Percentiles rank a stretch among this genome's conserved stretches.
Conservation (phyloP, 257 asterid genomes). For the Oldenlandia corymbosa region DNA sequence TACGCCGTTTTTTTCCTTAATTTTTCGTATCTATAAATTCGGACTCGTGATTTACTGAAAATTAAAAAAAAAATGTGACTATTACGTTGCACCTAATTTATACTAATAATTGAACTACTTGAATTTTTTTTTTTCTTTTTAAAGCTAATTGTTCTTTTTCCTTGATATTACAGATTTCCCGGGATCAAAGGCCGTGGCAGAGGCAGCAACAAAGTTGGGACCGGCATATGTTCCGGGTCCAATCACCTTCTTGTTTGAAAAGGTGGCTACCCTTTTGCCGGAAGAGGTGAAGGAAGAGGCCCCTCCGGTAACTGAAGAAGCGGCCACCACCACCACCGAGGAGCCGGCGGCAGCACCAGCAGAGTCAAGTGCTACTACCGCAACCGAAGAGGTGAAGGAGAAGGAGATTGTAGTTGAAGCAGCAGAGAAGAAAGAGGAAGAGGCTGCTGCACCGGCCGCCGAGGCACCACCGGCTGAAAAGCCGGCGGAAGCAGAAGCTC, state of each 20-base stretch:
- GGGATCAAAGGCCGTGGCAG: slow-evolving; percentile 56
- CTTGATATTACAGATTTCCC: slow-evolving; percentile 50
- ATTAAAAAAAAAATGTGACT: too few species aligned
- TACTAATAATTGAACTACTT: not conserved
- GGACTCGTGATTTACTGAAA: too few species aligned
- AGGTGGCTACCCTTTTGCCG: slow-evolving; percentile 48
- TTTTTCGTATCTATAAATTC: not conserved
- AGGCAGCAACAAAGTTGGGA: slow-evolving; percentile 58
- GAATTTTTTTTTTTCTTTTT: not conserved
- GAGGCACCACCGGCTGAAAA: too few species aligned
- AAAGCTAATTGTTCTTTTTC: not conserved
- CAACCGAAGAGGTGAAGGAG: slow-evolving; percentile 31
- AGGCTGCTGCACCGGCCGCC: too few species aligned
- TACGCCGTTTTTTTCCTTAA: too few species aligned
- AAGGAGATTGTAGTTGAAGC: slow-evolving; percentile 48
- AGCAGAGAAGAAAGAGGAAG: slow-evolving; percentile 18
- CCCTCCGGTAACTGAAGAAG: too few species aligned
- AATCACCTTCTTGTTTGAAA: slow-evolving; percentile 58
- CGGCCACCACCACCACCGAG: too few species aligned
- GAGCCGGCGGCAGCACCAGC: slow-evolving; percentile 13
- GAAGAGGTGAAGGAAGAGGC: slow-evolving; percentile 39
- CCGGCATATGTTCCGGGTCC: slow-evolving; percentile 67
- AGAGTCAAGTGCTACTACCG: slow-evolving; percentile 25
- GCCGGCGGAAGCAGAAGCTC: slow-evolving; percentile 13
- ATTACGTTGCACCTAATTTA: too few species aligned